Evolutionary conservation across 192 early-diverging fungal genomes (phyloP), one percentile per base, ranked within the genome.

Genomic region (Obelidium mucronatum): DNA sequence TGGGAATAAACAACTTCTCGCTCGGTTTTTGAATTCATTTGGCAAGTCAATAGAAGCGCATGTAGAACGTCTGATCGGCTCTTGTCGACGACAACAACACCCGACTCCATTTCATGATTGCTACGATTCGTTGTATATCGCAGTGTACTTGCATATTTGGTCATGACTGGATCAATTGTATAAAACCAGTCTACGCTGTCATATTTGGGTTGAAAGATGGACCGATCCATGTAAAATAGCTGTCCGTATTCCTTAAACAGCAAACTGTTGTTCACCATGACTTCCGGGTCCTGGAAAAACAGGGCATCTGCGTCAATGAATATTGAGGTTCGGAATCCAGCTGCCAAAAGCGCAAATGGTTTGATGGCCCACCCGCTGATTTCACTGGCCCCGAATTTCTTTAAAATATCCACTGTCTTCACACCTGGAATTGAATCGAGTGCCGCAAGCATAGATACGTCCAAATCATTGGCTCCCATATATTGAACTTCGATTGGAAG

Each of bases 271-370:
- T n/a, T 11, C 71, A 92, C 89, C 11, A 91, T 33, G 2, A 69
- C 70, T 42, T 82, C 84, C 33, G 92, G 92, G 61, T 76, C 69
- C 65, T 89, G 83, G 48, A 93, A 76, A 63, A 92, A 91, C 35
- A 90, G 80, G 0, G 83, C 90, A 77, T 93, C 92, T 11, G 92
- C 89, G 77, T 93, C 92, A 58, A 93, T 80, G 62, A 93, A 83
- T 56, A 93, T 89, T 24, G 85, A 80, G 31, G 89, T 84, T 17
- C 74, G 75, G 81, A 92, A 93, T 31, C 71, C 79, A 3, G 86
- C 84, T 0, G 85, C 87, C 34, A 93, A 55, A 54, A 93, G 81
- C 0, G 91, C 88, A 86, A 86, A 92, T 0, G 92, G 89, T 67
- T 93, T 93, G 59, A 91, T 80, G 3, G 87, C 79, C 91, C 91